Conservation (phyloP, 2,329 filamentous ascomycete genomes). For the Epichloe festucae region DNA sequence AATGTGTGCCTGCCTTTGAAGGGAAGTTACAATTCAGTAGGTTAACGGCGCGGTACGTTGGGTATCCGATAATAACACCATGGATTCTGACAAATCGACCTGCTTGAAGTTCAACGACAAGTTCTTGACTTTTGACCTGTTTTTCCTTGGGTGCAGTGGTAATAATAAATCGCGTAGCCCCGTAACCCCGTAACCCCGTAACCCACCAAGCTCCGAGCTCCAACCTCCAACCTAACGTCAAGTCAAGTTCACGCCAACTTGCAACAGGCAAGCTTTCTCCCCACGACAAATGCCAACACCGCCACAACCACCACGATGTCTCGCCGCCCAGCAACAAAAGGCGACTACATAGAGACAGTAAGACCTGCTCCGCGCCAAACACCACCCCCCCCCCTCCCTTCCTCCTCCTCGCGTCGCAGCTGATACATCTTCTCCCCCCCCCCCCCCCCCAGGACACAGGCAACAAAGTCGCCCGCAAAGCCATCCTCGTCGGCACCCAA, state of each 20-base stretch:
- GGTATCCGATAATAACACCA: no score
- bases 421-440: constrained; percentile 2
- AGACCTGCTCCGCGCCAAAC: background rate
- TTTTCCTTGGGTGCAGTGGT: no score
- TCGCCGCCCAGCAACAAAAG: constrained; percentile 64
- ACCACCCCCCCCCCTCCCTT: background rate
- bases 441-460: constrained; percentile 62
- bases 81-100: no score
- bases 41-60: no score
- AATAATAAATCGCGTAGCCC: no score
- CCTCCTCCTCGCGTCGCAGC: background rate
- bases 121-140: no score
- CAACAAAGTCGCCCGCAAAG: constrained; percentile 93
- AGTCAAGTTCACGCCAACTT: background rate
- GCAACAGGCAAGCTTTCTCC: background rate
- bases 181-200: no score
- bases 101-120: no score
- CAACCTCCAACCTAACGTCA: no score
- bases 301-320: constrained; percentile 42
- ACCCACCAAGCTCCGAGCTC: no score
- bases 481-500: constrained; percentile 83
- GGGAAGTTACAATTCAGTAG: no score
- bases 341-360: constrained; percentile 96
- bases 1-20: no score
- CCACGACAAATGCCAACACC: background rate